phyloP scores from a whole-genome alignment of 345 rosid genomes.

The Euphorbia pulcherrima region DNA sequence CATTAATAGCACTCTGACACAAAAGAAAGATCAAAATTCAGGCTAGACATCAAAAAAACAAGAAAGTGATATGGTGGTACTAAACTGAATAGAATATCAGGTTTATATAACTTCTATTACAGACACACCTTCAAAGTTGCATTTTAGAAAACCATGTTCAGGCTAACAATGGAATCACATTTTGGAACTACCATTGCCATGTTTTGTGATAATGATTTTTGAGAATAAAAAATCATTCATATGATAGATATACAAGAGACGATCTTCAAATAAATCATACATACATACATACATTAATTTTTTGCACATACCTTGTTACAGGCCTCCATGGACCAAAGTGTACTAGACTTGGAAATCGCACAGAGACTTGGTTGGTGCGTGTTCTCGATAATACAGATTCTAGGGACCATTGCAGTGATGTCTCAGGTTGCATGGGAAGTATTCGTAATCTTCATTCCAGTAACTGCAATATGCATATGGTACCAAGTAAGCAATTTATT shows the following conservation, averaged over 20 bases:
- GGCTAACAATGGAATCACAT: background rate
- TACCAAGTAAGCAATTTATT: slow-evolving; percentile 60
- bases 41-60: background rate
- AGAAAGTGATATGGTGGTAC: background rate
- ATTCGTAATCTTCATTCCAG: slow-evolving; percentile 91
- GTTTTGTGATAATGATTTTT: background rate
- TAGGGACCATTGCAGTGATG: slow-evolving; percentile 85
- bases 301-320: slow-evolving; percentile 24
- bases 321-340: slow-evolving; percentile 93
- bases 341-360: slow-evolving; percentile 81
- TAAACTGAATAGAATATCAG: background rate
- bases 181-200: background rate
- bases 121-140: background rate
- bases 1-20: too few species aligned
- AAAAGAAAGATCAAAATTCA: background rate
- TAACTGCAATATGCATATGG: slow-evolving; percentile 85
- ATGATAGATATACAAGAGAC: background rate
- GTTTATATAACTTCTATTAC: background rate
- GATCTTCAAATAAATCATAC: background rate
- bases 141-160: background rate
- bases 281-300: background rate
- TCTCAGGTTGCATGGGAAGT: slow-evolving; percentile 98
- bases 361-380: slow-evolving; percentile 86
- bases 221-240: background rate
- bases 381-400: slow-evolving; percentile 69